Conservation (phyloP, 1,284 basidiomycete genomes). For the Chiua sp. region DNA sequence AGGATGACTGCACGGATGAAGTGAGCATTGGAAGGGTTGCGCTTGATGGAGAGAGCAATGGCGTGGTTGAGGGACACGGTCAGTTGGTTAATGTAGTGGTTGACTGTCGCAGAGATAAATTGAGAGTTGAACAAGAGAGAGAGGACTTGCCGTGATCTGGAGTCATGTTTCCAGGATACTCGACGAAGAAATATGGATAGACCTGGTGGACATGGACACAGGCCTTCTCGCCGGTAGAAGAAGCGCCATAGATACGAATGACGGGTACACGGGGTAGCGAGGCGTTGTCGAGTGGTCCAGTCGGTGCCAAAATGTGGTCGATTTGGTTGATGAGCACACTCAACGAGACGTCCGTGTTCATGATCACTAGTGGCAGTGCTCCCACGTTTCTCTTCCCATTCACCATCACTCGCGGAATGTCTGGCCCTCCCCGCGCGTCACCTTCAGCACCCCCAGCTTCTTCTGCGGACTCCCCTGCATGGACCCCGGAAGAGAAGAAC, state of each 20-base stretch:
- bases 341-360: constrained; percentile 37
- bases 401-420: no score
- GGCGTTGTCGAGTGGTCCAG: constrained; percentile 69
- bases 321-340: constrained; percentile 70
- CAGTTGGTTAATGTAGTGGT: constrained; percentile 68
- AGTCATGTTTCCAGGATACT: constrained; percentile 66
- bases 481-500: constrained; percentile 8
- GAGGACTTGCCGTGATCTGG: constrained; percentile 48
- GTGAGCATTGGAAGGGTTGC: constrained; percentile 62
- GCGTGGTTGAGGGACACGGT: constrained; percentile 80
- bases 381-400: no score
- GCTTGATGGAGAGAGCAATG: constrained; percentile 72
- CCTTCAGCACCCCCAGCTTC: background rate
- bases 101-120: constrained; percentile 52
- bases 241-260: constrained; percentile 87
- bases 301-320: constrained; percentile 60
- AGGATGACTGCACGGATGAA: constrained; percentile 78
- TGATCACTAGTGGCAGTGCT: constrained; percentile 14
- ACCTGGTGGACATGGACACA: constrained; percentile 93
- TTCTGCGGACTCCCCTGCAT: background rate
- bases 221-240: constrained; percentile 78
- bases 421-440: constrained; percentile 17
- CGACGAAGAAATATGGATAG: constrained; percentile 81
- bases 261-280: constrained; percentile 73
- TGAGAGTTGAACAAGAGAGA: background rate